Evolutionary conservation across 179 eudicot genomes (phyloP), one percentile per base, ranked within the genome.

Genomic region (Dionaea muscipula): DNA sequence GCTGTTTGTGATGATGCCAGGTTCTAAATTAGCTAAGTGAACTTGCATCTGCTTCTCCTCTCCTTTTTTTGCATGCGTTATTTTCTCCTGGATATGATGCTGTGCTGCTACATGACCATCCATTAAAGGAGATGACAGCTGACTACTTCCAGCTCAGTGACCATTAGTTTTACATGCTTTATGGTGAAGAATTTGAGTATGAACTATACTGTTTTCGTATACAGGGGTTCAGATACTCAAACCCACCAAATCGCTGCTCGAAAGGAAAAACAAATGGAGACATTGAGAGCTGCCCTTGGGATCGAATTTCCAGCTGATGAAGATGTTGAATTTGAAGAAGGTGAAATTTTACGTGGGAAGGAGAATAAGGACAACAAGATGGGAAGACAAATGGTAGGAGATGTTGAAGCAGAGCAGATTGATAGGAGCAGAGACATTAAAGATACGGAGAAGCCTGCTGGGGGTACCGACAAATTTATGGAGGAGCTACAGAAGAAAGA

Each of bases 211-310:
- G 26, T 56, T 21, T 19, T 43, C n/a, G 44, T 66, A 43, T 35
- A 20, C 77, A 93, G 99, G 66, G 70, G 75, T 39, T 93, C 99
- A 28, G 89, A 81, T 62, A 93, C 99, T 19, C 96, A 93, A 69
- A 84, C 95, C 18, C 99, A 93, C 53, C 99, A 93, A 70, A 68
- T 88, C 50, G 99, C 99, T 11, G 99, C 99, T 37, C 65, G 84
- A 62, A 93, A 93, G 73, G 96, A 93, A 68, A 82, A 74, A 68
- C 82, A 93, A 72, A 73, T 88, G 96, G 99, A 88, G 70, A 73
- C 72, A 47, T 40, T 93, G 41, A 75, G 84, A 75, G 83, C 77
- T 69, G 99, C 99, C 62, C 79, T 93, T 59, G 84, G 86, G n/a
- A 78, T 87, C 52, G 47, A 45, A 1, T 46, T 44, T 37, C 43